Percentiles rank a stretch among this genome's conserved stretches.
Conservation (phyloP, 2,329 filamentous ascomycete genomes). For the Rhynchosporium graminicola region DNA sequence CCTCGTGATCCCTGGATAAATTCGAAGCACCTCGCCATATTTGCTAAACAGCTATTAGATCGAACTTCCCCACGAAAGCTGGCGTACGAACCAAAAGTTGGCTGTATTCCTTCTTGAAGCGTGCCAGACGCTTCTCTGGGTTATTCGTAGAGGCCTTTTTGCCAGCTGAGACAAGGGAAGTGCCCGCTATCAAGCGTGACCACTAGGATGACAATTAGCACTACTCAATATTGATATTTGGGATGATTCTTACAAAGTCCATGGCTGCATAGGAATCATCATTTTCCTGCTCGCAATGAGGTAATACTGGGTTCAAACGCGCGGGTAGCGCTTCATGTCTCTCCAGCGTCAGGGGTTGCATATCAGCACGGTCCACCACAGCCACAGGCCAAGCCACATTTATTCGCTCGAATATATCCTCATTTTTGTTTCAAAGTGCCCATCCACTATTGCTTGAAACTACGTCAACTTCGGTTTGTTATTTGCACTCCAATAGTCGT, state of each 20-base stretch:
- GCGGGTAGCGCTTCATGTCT: constrained; percentile 19
- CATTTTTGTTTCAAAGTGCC: not conserved
- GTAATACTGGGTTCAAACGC: constrained; percentile 20
- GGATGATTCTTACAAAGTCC: constrained; percentile 37
- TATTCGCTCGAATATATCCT: not conserved
- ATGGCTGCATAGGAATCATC: constrained; percentile 31
- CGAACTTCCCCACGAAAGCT: not conserved
- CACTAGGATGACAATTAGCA: constrained; percentile 48
- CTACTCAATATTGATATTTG: not conserved
- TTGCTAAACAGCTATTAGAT: constrained; percentile 44
- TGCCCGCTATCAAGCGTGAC: constrained; percentile 66
- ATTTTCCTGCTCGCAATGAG: constrained; percentile 28
- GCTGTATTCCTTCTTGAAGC: constrained; percentile 67
- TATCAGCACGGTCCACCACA: not conserved
- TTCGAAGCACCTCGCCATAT: constrained; percentile 64
- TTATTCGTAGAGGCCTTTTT: constrained; percentile 63
- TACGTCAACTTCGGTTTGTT: not conserved
- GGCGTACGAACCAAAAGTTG: constrained; percentile 48
- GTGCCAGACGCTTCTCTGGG: constrained; percentile 62
- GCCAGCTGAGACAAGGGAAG: constrained; percentile 55
- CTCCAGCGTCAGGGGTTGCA: constrained; percentile 14
- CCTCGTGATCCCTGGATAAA: constrained; percentile 59
- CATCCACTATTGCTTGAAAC: too few species aligned
- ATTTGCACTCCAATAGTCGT: not conserved
- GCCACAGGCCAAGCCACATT: constrained; percentile 3